A percentile compares a stretch with the other conserved stretches of the same genome.
Evolutionary conservation across 331 rosid species (phyloP).

Genomic region (Acacia concinna): DNA sequence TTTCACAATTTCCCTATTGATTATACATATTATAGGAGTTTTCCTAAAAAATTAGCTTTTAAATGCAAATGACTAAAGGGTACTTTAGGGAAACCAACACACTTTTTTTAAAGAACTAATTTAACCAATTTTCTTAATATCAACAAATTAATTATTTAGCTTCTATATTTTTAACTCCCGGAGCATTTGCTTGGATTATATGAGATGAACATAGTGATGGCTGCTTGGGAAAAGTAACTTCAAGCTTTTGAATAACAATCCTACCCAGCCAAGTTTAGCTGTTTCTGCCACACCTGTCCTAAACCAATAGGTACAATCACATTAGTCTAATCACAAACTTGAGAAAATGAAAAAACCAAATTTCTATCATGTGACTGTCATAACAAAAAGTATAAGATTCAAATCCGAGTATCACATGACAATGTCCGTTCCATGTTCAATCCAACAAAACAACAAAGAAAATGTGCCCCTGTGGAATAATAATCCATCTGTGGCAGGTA

Average conservation of each 20-base stretch:
- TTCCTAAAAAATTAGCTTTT: too few relatives aligned
- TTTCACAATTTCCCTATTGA: too few relatives aligned
- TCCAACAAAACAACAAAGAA: constrained; percentile 40
- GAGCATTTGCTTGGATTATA: not conserved
- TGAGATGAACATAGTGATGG: not conserved
- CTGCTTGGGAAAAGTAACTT: constrained; percentile 29
- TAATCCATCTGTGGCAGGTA: constrained; percentile 24
- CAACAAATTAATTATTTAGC: too few relatives aligned
- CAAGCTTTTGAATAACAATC: constrained; percentile 39
- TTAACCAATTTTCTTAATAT: too few relatives aligned
- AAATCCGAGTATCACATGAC: constrained; percentile 62
- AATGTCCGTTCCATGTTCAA: constrained; percentile 56
- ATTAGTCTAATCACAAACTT: constrained; percentile 33
- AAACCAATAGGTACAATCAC: constrained; percentile 22
- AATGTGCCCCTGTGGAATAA: constrained; percentile 32
- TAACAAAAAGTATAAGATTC: constrained; percentile 43
- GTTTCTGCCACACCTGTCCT: constrained; percentile 43
- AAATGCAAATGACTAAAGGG: too few relatives aligned
- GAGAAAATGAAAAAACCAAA: constrained; percentile 36
- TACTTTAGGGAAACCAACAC: too few relatives aligned
- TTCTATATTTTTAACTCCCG: too few relatives aligned
- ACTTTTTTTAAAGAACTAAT: too few relatives aligned
- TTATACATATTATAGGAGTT: too few relatives aligned
- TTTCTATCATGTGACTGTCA: constrained; percentile 67
- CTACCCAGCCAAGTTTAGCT: constrained; percentile 62